Base-by-base conservation (phyloP, 2,329 filamentous ascomycete genomes). In the Magnaporthales sp. region DNA sequence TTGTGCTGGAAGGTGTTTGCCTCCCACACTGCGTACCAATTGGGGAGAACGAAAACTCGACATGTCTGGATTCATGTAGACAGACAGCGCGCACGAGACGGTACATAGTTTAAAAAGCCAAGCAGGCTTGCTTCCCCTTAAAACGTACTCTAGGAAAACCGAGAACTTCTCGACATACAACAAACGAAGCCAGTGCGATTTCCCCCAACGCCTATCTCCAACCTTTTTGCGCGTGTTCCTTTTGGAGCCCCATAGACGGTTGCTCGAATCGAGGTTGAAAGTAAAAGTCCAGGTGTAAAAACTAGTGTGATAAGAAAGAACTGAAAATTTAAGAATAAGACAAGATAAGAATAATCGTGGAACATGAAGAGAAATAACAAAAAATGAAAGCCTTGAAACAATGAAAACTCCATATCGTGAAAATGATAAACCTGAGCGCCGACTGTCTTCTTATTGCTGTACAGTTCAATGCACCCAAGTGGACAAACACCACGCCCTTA, bases 391-490 rank as follows among this genome's bases (percentile, higher is more conserved):
- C 61, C 29, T 3, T 5, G 9, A 62, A 62, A 62, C 27, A 29
- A 15, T 15, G 26, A 27, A 27, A n/a, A 26, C 22, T 27, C 27
- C 56, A 64, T 24, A 26, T 61, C 27, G 15, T 29, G 56, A 61
- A 61, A 27, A 61, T 27, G 27, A 27, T 29, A 27, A 58, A 61
- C 24, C 56, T 61, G 27, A 26, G 56, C 56, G 24, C 56, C 56
- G 56, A 61, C 56, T 61, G 56, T 61, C 56, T 29, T 61, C 6
- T 61, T 61, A 19, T 31, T 63, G 29, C 61, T 63, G 61, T 63
- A 31, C 61, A 31, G 61, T 63, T 31, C 61, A 27, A 63, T 26
- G 27, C 56, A 6, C 56, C 38, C 38, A 46, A 46, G 38, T n/a
- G 38, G 19, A 46, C 38, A 46, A 46, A 46, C 38, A 46, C 38